phyloP scores from a whole-genome alignment of 2,329 filamentous ascomycete genomes.

The Aspergillus tamarii region DNA sequence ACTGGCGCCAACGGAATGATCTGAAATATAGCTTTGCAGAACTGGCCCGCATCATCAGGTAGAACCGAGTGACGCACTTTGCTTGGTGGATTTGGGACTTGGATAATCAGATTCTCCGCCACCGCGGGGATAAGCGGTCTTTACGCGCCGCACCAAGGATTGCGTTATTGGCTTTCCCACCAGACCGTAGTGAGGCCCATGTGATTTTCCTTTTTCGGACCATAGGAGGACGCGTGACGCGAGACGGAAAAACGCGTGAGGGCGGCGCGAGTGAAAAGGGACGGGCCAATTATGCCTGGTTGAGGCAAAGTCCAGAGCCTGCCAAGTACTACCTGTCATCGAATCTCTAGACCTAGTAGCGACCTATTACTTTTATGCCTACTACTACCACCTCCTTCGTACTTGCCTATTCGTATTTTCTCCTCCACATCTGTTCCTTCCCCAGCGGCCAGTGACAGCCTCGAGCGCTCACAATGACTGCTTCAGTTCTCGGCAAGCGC shows the following conservation, averaged over 20 bases:
- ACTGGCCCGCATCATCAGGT: not conserved
- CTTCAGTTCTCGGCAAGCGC: constrained; percentile 49
- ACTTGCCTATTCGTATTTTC: constrained; percentile 9
- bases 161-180: not conserved
- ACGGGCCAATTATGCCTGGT: constrained; percentile 25
- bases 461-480: constrained; percentile 38
- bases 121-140: constrained; percentile 5
- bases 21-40: not conserved
- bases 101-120: constrained; percentile 14
- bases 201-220: constrained; percentile 8
- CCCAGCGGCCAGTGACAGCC: constrained; percentile 15
- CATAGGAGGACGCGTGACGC: constrained; percentile 11
- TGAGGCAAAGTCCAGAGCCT: constrained; percentile 12
- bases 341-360: not conserved
- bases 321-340: constrained; percentile 5
- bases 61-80: constrained; percentile 22
- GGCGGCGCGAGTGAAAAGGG: constrained; percentile 6
- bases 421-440: constrained; percentile 25
- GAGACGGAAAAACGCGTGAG: constrained; percentile 14
- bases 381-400: not conserved
- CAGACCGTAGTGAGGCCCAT: not conserved
- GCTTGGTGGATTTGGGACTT: not conserved
- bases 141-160: not conserved
- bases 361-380: not conserved
- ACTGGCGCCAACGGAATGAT: not conserved